These are phyloP conservation scores for Cucurbitaria berberidis DNA, from an alignment of 2,329 filamentous ascomycete genomes.

Conservation along the genomic window DNA sequence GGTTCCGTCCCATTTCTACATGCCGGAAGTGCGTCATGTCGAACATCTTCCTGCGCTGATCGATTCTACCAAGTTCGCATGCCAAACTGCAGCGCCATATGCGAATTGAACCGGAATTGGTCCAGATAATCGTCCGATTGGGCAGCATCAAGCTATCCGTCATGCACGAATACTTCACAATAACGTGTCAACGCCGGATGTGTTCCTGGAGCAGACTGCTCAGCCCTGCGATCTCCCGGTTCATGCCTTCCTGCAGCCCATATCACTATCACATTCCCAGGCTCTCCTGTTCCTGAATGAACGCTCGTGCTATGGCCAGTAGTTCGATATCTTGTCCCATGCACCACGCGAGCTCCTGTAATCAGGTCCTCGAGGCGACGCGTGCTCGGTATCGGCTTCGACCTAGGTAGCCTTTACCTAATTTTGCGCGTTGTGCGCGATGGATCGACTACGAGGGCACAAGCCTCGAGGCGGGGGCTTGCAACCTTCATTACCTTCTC, in stretches of 20 bases:
- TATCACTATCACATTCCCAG: conserved; percentile 34
- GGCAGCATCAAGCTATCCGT: conserved; percentile 16
- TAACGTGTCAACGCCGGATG: conserved; percentile 20
- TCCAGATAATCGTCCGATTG: conserved; percentile 15
- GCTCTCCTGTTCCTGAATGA: conserved; percentile 30
- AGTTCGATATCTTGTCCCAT: conserved; percentile 25
- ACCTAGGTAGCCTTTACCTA: conserved; percentile 4
- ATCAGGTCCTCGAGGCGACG: conserved; percentile 15
- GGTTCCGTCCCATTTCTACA: conserved; percentile 35
- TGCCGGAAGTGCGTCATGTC: conserved; percentile 31
- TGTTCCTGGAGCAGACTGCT: conserved; percentile 35
- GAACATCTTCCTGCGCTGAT: conserved; percentile 26
- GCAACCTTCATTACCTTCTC: conserved; percentile 25
- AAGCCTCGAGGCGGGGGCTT: conserved; percentile 25
- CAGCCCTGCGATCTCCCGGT: conserved; percentile 36
- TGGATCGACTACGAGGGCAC: conserved; percentile 11
- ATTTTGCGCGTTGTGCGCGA: conserved; percentile 4
- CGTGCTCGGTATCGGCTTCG: conserved; percentile 23
- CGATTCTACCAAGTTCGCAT: conserved; percentile 22
- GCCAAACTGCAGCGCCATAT: conserved; percentile 21
- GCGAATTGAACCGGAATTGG: conserved; percentile 9
- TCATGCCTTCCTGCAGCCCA: conserved; percentile 31
- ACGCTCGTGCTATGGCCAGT: conserved; percentile 34
- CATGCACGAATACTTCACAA: conserved; percentile 14
- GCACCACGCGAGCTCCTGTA: conserved; percentile 12